Conservation (phyloP, 805 yeast genomes). For the Nakazawaea pomicola region DNA sequence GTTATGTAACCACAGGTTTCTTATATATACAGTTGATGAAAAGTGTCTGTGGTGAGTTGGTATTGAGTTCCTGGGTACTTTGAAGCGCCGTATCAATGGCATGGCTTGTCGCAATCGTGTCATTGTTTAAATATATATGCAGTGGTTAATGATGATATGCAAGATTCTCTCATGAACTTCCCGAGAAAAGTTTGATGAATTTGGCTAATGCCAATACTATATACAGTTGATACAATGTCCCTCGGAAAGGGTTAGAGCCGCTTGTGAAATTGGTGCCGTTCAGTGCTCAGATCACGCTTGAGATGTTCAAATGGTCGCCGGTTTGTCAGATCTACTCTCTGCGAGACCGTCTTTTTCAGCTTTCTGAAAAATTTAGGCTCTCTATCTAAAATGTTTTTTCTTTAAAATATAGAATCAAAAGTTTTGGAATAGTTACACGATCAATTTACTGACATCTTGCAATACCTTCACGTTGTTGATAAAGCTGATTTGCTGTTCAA, state of each 20-base stretch:
- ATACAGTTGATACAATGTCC: no score
- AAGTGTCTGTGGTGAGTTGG: background rate
- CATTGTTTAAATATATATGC: background rate
- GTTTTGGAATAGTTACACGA: no score
- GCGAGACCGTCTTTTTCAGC: background rate
- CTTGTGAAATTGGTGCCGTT: no score
- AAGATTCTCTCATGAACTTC: constrained; percentile 1
- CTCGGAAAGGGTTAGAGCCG: no score
- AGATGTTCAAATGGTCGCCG: no score
- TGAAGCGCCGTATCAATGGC: background rate
- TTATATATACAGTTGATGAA: background rate
- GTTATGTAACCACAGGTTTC: background rate
- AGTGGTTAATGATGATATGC: background rate
- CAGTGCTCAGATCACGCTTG: no score
- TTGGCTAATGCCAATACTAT: background rate
- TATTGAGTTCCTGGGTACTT: constrained; percentile 1
- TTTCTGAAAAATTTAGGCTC: background rate
- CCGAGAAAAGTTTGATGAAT: no score
- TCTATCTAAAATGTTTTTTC: no score
- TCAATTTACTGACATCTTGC: background rate
- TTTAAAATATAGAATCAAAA: no score
- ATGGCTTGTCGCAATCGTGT: background rate
- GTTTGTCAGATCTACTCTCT: no score
- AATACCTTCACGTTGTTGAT: constrained; percentile 11
- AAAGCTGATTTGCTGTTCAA: constrained; percentile 29